Conservation (phyloP, 805 yeast species). For the Helenozyma baotianmanensis region DNA sequence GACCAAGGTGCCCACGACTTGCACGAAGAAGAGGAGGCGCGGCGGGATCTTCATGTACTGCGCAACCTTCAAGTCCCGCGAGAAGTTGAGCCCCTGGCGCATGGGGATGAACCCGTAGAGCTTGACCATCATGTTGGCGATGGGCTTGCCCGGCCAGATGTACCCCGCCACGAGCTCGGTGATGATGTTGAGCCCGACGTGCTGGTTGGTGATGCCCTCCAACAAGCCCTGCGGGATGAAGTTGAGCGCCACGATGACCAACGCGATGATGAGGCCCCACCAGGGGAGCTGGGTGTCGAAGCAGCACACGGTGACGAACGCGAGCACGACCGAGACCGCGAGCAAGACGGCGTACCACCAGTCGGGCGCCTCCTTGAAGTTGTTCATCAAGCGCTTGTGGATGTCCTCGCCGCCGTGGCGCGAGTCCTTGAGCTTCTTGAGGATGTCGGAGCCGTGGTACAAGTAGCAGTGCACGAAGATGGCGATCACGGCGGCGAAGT, state of each 20-base stretch:
- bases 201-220: conserved; percentile 17
- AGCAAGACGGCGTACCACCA: conserved; percentile 18
- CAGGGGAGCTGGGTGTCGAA: conserved; percentile 17
- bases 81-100: conserved; percentile 16
- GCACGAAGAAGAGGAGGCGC: conserved; percentile 14
- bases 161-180: conserved; percentile 18
- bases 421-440: conserved; percentile 12
- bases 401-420: conserved; percentile 16
- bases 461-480: conserved; percentile 16
- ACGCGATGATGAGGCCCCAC: conserved; percentile 15
- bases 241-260: conserved; percentile 11
- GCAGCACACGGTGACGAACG: conserved; percentile 14
- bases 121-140: conserved; percentile 18
- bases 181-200: conserved; percentile 17
- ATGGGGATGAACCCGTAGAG: conserved; percentile 17
- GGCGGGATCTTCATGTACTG: conserved; percentile 20
- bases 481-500: conserved; percentile 19
- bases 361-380: conserved; percentile 17
- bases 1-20: conserved; percentile 17
- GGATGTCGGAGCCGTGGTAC: conserved; percentile 18
- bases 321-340: conserved; percentile 9
- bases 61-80: conserved; percentile 17
- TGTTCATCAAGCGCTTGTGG: conserved; percentile 18
- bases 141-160: conserved; percentile 16
- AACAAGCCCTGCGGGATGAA: conserved; percentile 17